Base-by-base conservation (phyloP, 768 basidiomycete species). In the Kwoniella dejecticola region DNA sequence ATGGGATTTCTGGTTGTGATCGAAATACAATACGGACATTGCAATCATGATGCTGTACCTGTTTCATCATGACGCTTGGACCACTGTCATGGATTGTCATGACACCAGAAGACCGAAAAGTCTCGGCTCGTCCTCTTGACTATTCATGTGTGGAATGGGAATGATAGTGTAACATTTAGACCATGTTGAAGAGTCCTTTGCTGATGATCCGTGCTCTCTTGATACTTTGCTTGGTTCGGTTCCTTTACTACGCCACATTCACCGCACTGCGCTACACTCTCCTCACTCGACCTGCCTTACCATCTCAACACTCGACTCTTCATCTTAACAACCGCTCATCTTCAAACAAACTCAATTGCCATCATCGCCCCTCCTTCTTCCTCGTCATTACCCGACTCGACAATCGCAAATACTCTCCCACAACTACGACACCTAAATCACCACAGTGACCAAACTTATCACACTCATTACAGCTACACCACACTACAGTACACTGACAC, bases 61-160 rank as follows among this genome's bases (percentile, higher is more conserved):
- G 48, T 50, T 50, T 50, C 48, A 50, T 50, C 30, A 50, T 21
- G 2, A 31, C 48, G 48, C 48, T 50, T 50, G 30, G 48, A 50
- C 48, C 48, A 30, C 24, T 24, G 23, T 17, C 21, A n/a, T 30
- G 15, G 8, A 17, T 49, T 27, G n/a, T 49, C 24, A 26, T 19
- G 10, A 45, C 4, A 2, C 21, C 19, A 19, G 33, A 31, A 26
- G 26, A 23, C 26, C 46, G 13, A 36, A n/a, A n/a, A 33, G 48
- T 50, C 48, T 50, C 48, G 48, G 30, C 48, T 23, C 5, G 17
- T 50, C 17, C n/a, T 31, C 12, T 13, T 33, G 48, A 21, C 10
- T 7, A 6, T n/a, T 42, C 36, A 38, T 38, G 17, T 8, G 36
- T 8, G 36, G 17, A 38, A 38, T 8, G 10, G 41, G 17, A 8